Percentiles rank a stretch among this genome's conserved stretches.
These are phyloP conservation scores for Macrophomina pseudophaseolina DNA, from an alignment of 2,329 filamentous ascomycete genomes.

Conservation along the genomic window DNA sequence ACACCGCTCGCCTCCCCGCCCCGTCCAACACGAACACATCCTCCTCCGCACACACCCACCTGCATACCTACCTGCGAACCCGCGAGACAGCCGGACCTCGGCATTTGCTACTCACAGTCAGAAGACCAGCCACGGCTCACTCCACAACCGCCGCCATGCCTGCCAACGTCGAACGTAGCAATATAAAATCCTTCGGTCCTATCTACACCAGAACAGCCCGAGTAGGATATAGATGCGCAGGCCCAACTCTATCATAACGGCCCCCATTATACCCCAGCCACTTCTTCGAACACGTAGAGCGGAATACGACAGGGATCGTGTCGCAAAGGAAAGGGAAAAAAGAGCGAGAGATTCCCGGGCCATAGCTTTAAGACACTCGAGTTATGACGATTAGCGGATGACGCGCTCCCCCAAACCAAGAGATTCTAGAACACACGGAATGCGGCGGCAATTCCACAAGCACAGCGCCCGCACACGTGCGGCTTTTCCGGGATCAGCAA, in stretches of 20 bases:
- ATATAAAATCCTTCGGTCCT: slow-evolving; percentile 8
- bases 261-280: not conserved
- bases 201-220: not conserved
- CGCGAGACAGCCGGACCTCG: not conserved
- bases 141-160: not conserved
- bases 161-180: slow-evolving; percentile 21
- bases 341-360: not conserved
- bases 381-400: not conserved
- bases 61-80: not conserved
- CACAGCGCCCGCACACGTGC: not conserved
- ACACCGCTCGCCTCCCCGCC: slow-evolving; percentile 1
- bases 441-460: not conserved
- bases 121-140: not conserved
- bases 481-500: not conserved
- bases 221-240: too few species aligned
- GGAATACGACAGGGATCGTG: not conserved
- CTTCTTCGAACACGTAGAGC: not conserved
- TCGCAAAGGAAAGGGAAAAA: not conserved
- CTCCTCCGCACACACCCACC: not conserved
- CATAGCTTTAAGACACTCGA: not conserved
- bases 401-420: too few species aligned
- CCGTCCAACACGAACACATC: not conserved
- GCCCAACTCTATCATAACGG: not conserved
- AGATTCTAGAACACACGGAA: not conserved
- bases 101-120: not conserved